Base-by-base conservation (phyloP, 768 basidiomycete genomes). In the Rhodotorula paludigena region DNA sequence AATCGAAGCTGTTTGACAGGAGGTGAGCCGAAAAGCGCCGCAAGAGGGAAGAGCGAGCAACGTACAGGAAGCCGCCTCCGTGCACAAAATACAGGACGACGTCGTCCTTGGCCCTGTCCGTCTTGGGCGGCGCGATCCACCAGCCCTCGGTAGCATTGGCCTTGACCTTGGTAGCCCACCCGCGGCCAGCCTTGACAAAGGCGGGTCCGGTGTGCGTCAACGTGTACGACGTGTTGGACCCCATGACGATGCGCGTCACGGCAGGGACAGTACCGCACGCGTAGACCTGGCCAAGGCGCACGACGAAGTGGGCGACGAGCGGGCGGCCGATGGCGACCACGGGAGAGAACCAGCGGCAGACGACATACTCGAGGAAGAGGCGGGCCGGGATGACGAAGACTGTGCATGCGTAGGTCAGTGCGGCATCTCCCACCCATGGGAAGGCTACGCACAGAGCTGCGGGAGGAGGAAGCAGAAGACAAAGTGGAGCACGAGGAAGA, bases 1-100 rank as follows among this genome's bases (percentile, higher is more conserved):
- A 60, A 38, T 66, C 64, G 47, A 56, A 54, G 39, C 58, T 57
- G 42, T 2, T 5, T 12, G 16, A 1, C 11, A n/a, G 10, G 0
- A 5, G 21, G 36, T 20, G 25, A 14, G 12, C 8, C 15, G 52
- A 30, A n/a, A 47, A 28, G 6, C 23, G 16, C 1, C 12, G 25
- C 7, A 5, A 23, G 18, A 55, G 21, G 39, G 16, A 48, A 56
- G 32, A 4, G n/a, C 28, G n/a, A 18, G 55, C 6, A 38, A 28
- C 48, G 25, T 12, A 38, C 55, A 41, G 9, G 42, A 38, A 28
- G 15, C n/a, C 60, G 9, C 49, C 60, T 21, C 71, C 71, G 21
- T 72, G 71, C 7, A 68, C 38, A 47, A 61, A 62, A 52, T 49
- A 68, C 15, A 72, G 5, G 14, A 67, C 66, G 18, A 64, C 60